phyloP scores from a whole-genome alignment of 768 basidiomycete species.

The Leccinum pellstonianum region DNA sequence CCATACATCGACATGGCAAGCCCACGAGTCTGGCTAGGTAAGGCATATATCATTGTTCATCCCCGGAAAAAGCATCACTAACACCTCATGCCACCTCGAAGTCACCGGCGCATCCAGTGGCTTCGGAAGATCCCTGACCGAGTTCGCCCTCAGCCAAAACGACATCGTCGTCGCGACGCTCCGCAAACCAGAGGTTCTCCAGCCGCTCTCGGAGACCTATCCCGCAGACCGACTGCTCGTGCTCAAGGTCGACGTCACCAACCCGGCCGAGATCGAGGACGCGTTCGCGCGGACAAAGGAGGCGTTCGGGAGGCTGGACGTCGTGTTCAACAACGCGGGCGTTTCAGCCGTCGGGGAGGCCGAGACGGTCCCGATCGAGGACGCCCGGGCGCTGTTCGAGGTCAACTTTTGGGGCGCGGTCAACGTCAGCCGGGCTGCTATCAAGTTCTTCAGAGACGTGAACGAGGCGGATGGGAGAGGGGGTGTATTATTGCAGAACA shows the following conservation, averaged over 20 bases:
- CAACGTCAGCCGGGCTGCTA: slow-evolving; percentile 26
- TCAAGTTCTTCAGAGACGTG: slow-evolving; percentile 34
- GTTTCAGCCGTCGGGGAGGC: slow-evolving; percentile 27
- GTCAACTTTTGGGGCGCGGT: slow-evolving; percentile 31
- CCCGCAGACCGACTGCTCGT: slow-evolving; percentile 17
- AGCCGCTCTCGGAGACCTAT: neutral
- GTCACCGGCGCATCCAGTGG: slow-evolving; percentile 43
- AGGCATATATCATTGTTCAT: neutral
- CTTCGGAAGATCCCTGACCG: slow-evolving; percentile 36
- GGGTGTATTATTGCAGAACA: slow-evolving; percentile 31
- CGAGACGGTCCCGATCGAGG: slow-evolving; percentile 20
- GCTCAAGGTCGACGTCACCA: slow-evolving; percentile 15
- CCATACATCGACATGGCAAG: slow-evolving; percentile 1
- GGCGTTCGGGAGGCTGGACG: slow-evolving; percentile 17
- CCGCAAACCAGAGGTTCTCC: slow-evolving; percentile 35
- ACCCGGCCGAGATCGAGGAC: slow-evolving; percentile 6
- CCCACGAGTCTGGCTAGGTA: slow-evolving; percentile 15
- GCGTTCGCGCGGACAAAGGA: slow-evolving; percentile 14
- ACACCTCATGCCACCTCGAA: slow-evolving; percentile 7
- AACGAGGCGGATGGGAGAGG: slow-evolving; percentile 34
- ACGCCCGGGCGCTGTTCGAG: slow-evolving; percentile 25
- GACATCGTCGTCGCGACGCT: slow-evolving; percentile 43
- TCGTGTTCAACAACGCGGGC: slow-evolving; percentile 25
- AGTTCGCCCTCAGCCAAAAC: slow-evolving; percentile 34
- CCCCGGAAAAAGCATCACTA: neutral